Evolutionary conservation across 495 filamentous ascomycete species (phyloP).

Genomic region (Aspergillus cavernicola): DNA sequence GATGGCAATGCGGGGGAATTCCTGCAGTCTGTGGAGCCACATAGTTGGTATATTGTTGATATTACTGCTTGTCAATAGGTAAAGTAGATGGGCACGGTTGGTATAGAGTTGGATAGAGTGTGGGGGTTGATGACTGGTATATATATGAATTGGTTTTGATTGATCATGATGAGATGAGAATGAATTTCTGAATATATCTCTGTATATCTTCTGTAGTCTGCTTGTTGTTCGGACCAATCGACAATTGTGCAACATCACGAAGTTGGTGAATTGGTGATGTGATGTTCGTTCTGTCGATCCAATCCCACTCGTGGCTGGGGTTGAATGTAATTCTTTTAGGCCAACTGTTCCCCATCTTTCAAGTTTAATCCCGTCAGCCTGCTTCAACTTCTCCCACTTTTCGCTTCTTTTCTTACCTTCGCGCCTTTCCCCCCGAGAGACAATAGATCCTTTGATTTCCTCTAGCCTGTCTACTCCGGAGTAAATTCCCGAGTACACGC

Average conservation of each 20-base stretch:
- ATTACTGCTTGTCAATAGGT: constrained; percentile 19
- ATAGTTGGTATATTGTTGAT: constrained; percentile 42
- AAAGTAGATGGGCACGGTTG: not conserved
- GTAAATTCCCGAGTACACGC: not conserved
- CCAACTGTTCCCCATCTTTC: constrained; percentile 9
- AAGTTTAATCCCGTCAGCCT: too few relatives aligned
- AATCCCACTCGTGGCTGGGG: constrained; percentile 8
- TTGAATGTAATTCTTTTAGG: not conserved
- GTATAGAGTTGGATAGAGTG: too few relatives aligned
- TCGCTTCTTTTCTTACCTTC: not conserved
- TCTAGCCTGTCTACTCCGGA: not conserved
- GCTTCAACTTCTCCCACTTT: not conserved
- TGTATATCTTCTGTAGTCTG: too few relatives aligned
- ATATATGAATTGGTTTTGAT: too few relatives aligned
- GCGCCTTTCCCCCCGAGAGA: not conserved
- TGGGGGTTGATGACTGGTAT: too few relatives aligned
- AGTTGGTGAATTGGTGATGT: too few relatives aligned
- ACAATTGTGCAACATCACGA: too few relatives aligned
- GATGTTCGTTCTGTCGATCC: not conserved
- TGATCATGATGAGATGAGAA: too few relatives aligned
- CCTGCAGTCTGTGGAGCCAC: constrained; percentile 21
- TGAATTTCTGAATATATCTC: too few relatives aligned
- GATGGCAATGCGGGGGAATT: constrained; percentile 37
- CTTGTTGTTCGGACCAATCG: too few relatives aligned
- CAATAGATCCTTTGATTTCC: not conserved